Conservation (phyloP, 495 filamentous ascomycete genomes). For the Filosporella fistucella region DNA sequence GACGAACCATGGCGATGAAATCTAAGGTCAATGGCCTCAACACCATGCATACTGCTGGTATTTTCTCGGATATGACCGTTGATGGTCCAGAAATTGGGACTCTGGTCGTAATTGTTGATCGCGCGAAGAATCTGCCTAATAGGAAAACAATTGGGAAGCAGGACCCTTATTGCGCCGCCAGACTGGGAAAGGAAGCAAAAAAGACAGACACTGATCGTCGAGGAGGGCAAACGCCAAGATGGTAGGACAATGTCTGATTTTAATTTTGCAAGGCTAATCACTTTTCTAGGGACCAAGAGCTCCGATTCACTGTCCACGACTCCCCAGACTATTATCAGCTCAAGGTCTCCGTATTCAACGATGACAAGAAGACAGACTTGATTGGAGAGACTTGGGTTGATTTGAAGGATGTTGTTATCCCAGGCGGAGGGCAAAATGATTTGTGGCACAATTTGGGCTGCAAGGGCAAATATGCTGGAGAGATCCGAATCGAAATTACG, state of each 20-base stretch:
- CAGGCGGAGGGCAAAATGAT: constrained; percentile 87
- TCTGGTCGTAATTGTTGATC: constrained; percentile 85
- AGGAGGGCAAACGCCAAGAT: constrained; percentile 93
- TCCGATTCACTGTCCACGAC: constrained; percentile 93
- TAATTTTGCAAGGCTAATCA: constrained; percentile 9
- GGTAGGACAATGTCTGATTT: constrained; percentile 44
- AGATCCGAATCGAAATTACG: constrained; percentile 91
- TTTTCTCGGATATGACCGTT: constrained; percentile 91
- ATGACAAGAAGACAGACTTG: constrained; percentile 92
- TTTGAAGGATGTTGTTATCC: constrained; percentile 72
- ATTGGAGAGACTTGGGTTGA: constrained; percentile 92
- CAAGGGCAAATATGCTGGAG: constrained; percentile 91
- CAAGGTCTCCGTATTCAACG: constrained; percentile 94
- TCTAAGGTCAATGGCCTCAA: constrained; percentile 35
- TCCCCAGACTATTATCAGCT: constrained; percentile 92
- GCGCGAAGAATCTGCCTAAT: constrained; percentile 94
- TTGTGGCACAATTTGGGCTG: constrained; percentile 84
- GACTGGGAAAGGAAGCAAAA: constrained; percentile 95
- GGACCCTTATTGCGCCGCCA: constrained; percentile 92
- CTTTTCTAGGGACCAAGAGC: constrained; percentile 81
- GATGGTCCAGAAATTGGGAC: constrained; percentile 95
- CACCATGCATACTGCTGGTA: constrained; percentile 76
- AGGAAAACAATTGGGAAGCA: constrained; percentile 96
- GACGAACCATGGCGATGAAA: constrained; percentile 43
- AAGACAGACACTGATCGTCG: constrained; percentile 93